Percentiles rank a stretch among this genome's conserved stretches.
These are phyloP conservation scores for Anethum foeniculum DNA, from an alignment of 140 eudicot species.

Conservation along the genomic window DNA sequence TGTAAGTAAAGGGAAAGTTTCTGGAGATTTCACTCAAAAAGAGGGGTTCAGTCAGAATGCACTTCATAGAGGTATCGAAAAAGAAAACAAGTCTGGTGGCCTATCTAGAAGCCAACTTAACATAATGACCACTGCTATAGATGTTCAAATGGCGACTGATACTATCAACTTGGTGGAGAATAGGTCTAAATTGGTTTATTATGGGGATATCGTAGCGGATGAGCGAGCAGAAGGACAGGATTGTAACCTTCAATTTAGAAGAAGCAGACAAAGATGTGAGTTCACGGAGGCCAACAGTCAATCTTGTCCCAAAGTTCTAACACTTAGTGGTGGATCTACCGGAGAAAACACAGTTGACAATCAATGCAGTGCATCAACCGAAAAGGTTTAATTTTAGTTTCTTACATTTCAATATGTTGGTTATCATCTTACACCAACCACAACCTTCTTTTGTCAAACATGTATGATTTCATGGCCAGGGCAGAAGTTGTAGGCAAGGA, in stretches of 20 bases:
- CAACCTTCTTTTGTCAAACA: background rate
- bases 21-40: conserved; percentile 12
- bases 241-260: background rate
- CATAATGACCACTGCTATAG: conserved; percentile 12
- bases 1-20: conserved; percentile 12
- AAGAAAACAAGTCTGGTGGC: background rate
- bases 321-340: background rate
- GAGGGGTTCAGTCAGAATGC: conserved; percentile 14
- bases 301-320: background rate
- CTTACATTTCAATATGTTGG: background rate
- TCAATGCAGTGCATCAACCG: conserved; percentile 1
- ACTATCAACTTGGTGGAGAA: background rate
- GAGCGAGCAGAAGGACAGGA: background rate
- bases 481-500: background rate
- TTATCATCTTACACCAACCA: background rate
- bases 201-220: conserved; percentile 10
- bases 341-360: conserved; percentile 4
- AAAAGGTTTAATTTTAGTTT: background rate
- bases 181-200: conserved; percentile 7
- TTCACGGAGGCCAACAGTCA: background rate
- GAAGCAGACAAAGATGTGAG: background rate
- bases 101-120: conserved; percentile 5
- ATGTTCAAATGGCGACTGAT: conserved; percentile 13
- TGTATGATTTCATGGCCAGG: background rate
- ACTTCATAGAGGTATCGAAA: conserved; percentile 10